Evolutionary conservation across 2,329 filamentous ascomycete species (phyloP), one percentile per base, ranked within the genome.

Genomic region (Ramularia collo-cygni): DNA sequence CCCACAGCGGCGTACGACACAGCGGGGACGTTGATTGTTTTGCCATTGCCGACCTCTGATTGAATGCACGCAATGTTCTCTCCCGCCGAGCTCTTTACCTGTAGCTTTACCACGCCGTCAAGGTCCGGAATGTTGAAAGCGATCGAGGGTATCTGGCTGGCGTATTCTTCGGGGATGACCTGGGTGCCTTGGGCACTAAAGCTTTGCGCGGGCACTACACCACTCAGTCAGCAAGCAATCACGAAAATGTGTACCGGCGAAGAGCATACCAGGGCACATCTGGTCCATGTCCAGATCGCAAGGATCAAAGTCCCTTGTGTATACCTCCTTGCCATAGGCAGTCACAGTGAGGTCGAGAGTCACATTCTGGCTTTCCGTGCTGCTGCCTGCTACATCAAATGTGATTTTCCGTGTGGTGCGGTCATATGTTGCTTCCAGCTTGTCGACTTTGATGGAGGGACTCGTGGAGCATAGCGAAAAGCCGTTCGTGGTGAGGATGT

Each of bases 71-170:
- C 89, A 7, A 95, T 74, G 29, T 81, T 71, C 24, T 74, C 56
- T 14, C 71, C 73, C 21, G 82, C 76, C 28, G 77, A 64, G 24
- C 82, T 76, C 44, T 74, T 79, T 32, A 98, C 74, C 58, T 86
- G 69, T 48, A 98, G 69, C 31, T 81, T 92, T 24, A 89, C 92
- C 55, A 82, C 67, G 27, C 90, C 90, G 40, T 90, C 82, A 52
- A 98, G 83, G 60, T 98, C 89, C 35, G 92, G 92, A 21, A 98
- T 72, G 45, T 77, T 76, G 67, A 95, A 98, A 9, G 90, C 90
- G 51, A 98, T 94, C 2, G 77, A 68, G 1, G 92, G 92, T 28
- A 98, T 90, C 64, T 83, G 67, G 38, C 73, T 73, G 40, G 85
- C 79, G 58, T 81, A 90, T 45, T 79, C 57, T 0, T 75, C 64